Evolutionary conservation across 306 rosid species (phyloP).

Genomic region (Cicer yamashitae): DNA sequence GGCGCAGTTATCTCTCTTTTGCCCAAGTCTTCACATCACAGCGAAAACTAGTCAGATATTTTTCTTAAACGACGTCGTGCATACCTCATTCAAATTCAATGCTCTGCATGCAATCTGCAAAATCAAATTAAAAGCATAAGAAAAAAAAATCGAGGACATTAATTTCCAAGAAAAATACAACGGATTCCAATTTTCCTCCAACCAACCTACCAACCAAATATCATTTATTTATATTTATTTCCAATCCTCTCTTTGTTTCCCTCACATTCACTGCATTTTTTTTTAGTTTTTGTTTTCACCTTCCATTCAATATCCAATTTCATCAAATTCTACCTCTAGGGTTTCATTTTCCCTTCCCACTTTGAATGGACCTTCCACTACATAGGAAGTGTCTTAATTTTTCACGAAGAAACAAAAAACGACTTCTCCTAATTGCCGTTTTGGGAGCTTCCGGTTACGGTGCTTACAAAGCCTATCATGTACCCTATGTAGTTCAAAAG

Average conservation of each 20-base stretch:
- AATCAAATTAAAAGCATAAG: background rate
- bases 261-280: background rate
- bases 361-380: constrained; percentile 65
- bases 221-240: background rate
- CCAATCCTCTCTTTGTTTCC: background rate
- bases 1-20: constrained; percentile 8
- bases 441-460: constrained; percentile 79
- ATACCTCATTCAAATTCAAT: background rate
- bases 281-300: background rate
- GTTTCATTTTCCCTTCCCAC: constrained; percentile 6
- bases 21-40: background rate
- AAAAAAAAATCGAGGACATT: background rate
- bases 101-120: background rate
- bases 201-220: background rate
- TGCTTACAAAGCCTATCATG: constrained; percentile 65
- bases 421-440: constrained; percentile 62
- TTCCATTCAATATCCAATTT: background rate
- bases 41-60: background rate
- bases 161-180: background rate
- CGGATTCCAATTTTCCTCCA: background rate
- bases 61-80: constrained; percentile 5
- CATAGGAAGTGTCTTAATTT: constrained; percentile 55
- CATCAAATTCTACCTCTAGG: constrained; percentile 10
- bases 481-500: constrained; percentile 64
- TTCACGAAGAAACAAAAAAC: constrained; percentile 53